Evolutionary conservation across 768 basidiomycete genomes (phyloP).

Genomic region (Lactifluus piperatus): DNA sequence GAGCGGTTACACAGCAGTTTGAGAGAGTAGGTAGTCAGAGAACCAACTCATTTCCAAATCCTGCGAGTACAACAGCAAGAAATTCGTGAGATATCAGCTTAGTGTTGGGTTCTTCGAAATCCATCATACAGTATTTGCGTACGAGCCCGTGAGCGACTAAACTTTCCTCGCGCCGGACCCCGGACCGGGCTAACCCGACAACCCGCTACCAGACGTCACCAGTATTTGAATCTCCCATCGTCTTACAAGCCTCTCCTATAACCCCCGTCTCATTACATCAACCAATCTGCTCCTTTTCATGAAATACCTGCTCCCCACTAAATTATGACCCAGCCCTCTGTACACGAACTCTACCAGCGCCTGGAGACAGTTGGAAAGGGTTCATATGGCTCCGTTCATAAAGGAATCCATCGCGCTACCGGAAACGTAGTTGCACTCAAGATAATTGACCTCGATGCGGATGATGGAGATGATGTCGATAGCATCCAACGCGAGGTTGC

Average conservation of each 20-base stretch:
- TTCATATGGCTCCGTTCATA: constrained; percentile 93
- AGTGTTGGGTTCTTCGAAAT: constrained; percentile 44
- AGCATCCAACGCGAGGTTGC: constrained; percentile 97
- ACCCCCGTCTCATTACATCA: neutral
- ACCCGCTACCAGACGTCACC: neutral
- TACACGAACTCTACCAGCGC: constrained; percentile 75
- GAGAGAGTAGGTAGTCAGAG: neutral
- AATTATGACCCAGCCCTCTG: constrained; percentile 44
- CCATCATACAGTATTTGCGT: constrained; percentile 39
- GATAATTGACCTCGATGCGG: constrained; percentile 96
- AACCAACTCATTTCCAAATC: constrained; percentile 84
- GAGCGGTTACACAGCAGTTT: neutral
- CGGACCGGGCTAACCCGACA: neutral
- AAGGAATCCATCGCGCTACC: constrained; percentile 74
- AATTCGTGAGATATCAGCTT: constrained; percentile 65
- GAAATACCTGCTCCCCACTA: neutral
- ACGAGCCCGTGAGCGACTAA: no score
- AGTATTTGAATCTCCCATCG: neutral
- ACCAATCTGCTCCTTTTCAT: neutral
- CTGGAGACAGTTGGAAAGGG: constrained; percentile 94
- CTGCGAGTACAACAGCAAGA: constrained; percentile 79
- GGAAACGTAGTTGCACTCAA: constrained; percentile 93
- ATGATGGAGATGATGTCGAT: constrained; percentile 83
- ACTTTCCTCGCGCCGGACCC: neutral
- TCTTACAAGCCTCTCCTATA: neutral